phyloP scores from a whole-genome alignment of 2,329 filamentous ascomycete species.

The Aspergillus phoenicis region DNA sequence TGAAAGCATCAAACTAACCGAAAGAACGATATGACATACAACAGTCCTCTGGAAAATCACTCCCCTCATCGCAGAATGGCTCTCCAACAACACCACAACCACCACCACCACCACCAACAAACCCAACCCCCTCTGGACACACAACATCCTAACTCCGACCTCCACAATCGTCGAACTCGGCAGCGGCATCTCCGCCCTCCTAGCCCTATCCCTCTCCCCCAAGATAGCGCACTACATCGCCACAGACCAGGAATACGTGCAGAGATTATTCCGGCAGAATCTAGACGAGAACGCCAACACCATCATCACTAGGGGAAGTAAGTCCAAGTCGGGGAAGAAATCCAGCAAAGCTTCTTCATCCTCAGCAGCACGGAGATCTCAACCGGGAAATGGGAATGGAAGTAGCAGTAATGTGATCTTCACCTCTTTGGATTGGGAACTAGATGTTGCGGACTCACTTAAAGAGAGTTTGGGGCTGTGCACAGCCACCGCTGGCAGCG shows the following conservation, averaged over 20 bases:
- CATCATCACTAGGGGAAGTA: background rate
- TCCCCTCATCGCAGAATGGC: slow-evolving; percentile 78
- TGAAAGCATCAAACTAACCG: too few relatives aligned
- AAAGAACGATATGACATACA: background rate
- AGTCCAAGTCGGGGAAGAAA: background rate
- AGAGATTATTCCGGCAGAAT: slow-evolving; percentile 75
- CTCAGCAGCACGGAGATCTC: background rate
- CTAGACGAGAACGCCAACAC: slow-evolving; percentile 52
- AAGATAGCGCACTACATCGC: slow-evolving; percentile 69
- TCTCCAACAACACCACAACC: slow-evolving; percentile 53
- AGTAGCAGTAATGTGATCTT: slow-evolving; percentile 54
- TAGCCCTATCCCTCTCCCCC: slow-evolving; percentile 69
- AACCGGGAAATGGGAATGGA: background rate
- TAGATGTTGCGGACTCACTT: slow-evolving; percentile 43
- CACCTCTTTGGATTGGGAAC: slow-evolving; percentile 79
- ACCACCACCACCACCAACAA: background rate
- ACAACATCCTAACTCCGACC: slow-evolving; percentile 54
- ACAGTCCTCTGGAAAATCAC: slow-evolving; percentile 89
- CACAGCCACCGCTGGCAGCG: too few relatives aligned
- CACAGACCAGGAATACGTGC: slow-evolving; percentile 86
- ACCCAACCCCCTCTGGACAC: slow-evolving; percentile 63
- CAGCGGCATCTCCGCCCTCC: slow-evolving; percentile 80
- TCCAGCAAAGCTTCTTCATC: too few relatives aligned
- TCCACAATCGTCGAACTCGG: slow-evolving; percentile 79
- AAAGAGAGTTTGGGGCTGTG: slow-evolving; percentile 37